Conservation (phyloP, 2,329 filamentous ascomycete genomes). For the Rasamsonia emersonii region DNA sequence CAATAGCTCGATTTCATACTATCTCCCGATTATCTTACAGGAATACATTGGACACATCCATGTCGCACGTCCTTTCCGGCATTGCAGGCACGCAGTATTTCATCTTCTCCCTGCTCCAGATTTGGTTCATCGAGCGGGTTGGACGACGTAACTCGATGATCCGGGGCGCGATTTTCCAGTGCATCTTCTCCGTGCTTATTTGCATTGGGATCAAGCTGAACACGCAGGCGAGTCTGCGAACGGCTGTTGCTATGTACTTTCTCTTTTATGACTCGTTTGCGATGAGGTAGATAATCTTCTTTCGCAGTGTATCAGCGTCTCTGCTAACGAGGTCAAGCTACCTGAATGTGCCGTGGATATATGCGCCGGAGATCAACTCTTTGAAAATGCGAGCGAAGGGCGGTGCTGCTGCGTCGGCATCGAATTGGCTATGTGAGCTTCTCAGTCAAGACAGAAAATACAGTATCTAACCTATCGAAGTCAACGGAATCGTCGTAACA, state of each 20-base stretch:
- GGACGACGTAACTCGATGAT: constrained; percentile 3
- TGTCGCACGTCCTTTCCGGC: not conserved
- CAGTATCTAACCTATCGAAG: too few relatives aligned
- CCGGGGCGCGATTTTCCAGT: constrained; percentile 2
- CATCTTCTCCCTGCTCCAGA: constrained; percentile 2
- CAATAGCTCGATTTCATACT: constrained; percentile 3
- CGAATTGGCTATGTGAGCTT: constrained; percentile 34
- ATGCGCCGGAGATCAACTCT: constrained; percentile 43
- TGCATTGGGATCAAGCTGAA: constrained; percentile 1
- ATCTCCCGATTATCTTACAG: constrained; percentile 2
- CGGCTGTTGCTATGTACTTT: constrained; percentile 5
- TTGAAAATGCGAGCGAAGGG: constrained; percentile 42
- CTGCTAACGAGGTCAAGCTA: constrained; percentile 1
- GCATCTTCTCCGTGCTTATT: constrained; percentile 2
- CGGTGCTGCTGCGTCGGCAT: constrained; percentile 39
- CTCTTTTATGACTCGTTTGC: constrained; percentile 5
- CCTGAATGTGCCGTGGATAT: constrained; percentile 30
- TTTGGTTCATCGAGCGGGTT: constrained; percentile 2
- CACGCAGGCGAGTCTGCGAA: constrained; percentile 1
- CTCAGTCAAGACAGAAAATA: not conserved
- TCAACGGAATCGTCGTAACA: constrained; percentile 28
- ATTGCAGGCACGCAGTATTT: constrained; percentile 1
- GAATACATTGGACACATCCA: constrained; percentile 3
- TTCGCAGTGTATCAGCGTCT: too few relatives aligned
- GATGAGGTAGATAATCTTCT: too few relatives aligned